phyloP scores from a whole-genome alignment of 2,329 filamentous ascomycete genomes.

The Magnaporthiopsis poae region DNA sequence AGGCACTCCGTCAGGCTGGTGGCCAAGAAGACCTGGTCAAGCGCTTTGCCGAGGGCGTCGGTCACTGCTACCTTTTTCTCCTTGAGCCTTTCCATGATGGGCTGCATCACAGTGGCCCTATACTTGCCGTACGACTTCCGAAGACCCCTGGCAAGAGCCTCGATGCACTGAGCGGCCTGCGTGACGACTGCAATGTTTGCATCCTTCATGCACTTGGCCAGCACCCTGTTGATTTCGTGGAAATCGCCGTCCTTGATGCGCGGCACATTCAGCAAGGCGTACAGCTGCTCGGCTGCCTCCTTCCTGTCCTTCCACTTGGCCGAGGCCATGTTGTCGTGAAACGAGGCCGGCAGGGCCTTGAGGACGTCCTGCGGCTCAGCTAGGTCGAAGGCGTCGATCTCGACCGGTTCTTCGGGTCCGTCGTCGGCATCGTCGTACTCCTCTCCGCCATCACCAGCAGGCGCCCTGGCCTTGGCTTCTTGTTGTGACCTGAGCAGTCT shows the following conservation, averaged over 20 bases:
- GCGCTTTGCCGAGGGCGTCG: slow-evolving; percentile 74
- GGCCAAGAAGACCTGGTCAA: slow-evolving; percentile 59
- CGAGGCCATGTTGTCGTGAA: slow-evolving; percentile 73
- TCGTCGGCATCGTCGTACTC: slow-evolving; percentile 48
- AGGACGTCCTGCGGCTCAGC: slow-evolving; percentile 81
- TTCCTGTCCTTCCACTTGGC: slow-evolving; percentile 99
- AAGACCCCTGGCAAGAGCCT: slow-evolving; percentile 77
- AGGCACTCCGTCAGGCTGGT: slow-evolving; percentile 74
- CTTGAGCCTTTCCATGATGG: slow-evolving; percentile 90
- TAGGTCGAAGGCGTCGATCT: slow-evolving; percentile 71
- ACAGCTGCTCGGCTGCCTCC: slow-evolving; percentile 78
- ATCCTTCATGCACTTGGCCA: slow-evolving; percentile 98
- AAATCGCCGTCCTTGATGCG: slow-evolving; percentile 87
- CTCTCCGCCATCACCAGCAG: slow-evolving; percentile 47
- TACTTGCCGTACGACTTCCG: slow-evolving; percentile 72
- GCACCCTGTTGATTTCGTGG: slow-evolving; percentile 67
- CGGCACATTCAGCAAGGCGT: slow-evolving; percentile 68
- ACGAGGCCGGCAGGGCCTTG: slow-evolving; percentile 70
- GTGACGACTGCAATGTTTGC: slow-evolving; percentile 93
- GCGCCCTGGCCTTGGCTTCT: slow-evolving; percentile 65
- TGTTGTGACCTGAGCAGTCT: slow-evolving; percentile 81
- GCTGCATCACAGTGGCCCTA: slow-evolving; percentile 66
- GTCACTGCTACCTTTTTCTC: slow-evolving; percentile 89
- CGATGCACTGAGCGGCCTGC: slow-evolving; percentile 84
- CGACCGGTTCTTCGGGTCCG: slow-evolving; percentile 52